Conservation (phyloP, 768 basidiomycete species). For the Saitozyma podzolica region DNA sequence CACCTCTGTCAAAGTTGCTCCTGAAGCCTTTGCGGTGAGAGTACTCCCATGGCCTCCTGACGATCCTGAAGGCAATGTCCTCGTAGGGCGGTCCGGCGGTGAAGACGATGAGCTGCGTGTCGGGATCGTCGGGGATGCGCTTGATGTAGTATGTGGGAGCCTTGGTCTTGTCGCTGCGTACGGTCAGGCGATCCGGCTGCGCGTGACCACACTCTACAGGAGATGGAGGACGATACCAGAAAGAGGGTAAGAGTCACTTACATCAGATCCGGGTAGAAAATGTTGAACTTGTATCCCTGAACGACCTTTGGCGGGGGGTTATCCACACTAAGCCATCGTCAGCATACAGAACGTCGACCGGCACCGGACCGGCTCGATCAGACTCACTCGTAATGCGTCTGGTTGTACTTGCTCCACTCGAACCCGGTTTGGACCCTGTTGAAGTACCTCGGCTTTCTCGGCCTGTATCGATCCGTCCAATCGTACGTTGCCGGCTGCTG, state of each 20-base stretch:
- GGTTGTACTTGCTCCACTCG: constrained; percentile 99
- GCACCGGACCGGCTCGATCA: constrained; percentile 1
- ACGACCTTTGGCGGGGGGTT: constrained; percentile 99
- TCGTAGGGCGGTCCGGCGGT: constrained; percentile 97
- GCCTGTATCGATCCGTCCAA: constrained; percentile 98
- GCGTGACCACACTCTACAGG: too few relatives aligned
- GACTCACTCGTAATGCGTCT: constrained; percentile 79
- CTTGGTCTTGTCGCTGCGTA: constrained; percentile 88
- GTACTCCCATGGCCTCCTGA: constrained; percentile 97
- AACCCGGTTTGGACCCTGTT: constrained; percentile 99
- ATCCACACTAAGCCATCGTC: constrained; percentile 67
- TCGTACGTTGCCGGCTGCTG: constrained; percentile 74
- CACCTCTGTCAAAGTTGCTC: constrained; percentile 94
- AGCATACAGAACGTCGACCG: neutral
- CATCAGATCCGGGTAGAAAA: constrained; percentile 98
- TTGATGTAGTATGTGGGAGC: constrained; percentile 96
- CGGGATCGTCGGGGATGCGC: constrained; percentile 90
- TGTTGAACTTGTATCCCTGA: constrained; percentile 99
- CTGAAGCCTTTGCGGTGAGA: constrained; percentile 91
- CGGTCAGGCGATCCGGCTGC: constrained; percentile 1
- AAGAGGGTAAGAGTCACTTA: constrained; percentile 17
- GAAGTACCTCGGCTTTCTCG: constrained; percentile 96
- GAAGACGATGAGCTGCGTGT: constrained; percentile 89
- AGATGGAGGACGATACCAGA: neutral
- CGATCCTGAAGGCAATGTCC: constrained; percentile 97